These are phyloP conservation scores for Apostasia shenzhenica DNA, from an alignment of 106 monocot genomes.

Conservation along the genomic window DNA sequence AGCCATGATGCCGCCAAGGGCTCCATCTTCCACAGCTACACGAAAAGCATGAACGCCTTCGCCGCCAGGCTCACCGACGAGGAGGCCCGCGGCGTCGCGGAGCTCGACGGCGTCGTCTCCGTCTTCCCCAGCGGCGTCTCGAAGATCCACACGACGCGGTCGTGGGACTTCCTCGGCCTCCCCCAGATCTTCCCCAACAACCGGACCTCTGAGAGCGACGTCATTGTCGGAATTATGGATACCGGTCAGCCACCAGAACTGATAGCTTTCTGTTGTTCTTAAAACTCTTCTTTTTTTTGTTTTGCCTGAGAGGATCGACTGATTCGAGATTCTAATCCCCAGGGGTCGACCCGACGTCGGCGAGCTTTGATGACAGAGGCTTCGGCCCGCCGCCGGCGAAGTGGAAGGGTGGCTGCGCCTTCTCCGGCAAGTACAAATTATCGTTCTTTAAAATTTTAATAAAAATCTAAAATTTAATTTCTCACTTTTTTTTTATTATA, in stretches of 20 bases:
- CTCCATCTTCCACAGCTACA: constrained; percentile 20
- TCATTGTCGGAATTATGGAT: constrained; percentile 30
- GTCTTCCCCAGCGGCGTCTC: constrained; percentile 17
- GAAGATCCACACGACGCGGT: constrained; percentile 25
- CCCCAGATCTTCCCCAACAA: constrained; percentile 4
- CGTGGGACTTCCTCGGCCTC: constrained; percentile 33
- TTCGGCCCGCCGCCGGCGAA: constrained; percentile 24
- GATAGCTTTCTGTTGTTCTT: background rate
- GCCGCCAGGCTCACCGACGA: constrained; percentile 24
- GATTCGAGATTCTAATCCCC: too few relatives aligned
- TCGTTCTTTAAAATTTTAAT: too few relatives aligned
- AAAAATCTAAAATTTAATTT: too few relatives aligned
- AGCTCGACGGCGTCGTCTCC: constrained; percentile 20
- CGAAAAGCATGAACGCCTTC: constrained; percentile 32
- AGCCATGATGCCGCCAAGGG: constrained; percentile 10
- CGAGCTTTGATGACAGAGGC: constrained; percentile 24
- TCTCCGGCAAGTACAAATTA: constrained; percentile 11
- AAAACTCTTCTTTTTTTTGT: too few relatives aligned
- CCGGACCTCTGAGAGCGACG: constrained; percentile 12
- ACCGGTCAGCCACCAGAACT: background rate
- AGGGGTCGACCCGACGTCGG: constrained; percentile 28
- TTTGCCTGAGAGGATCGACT: too few relatives aligned
- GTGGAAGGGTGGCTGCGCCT: constrained; percentile 31
- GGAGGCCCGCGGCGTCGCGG: constrained; percentile 3
- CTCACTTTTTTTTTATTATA: too few relatives aligned